phyloP scores from a whole-genome alignment of 768 basidiomycete species.

The Pleurotus pulmonarius region DNA sequence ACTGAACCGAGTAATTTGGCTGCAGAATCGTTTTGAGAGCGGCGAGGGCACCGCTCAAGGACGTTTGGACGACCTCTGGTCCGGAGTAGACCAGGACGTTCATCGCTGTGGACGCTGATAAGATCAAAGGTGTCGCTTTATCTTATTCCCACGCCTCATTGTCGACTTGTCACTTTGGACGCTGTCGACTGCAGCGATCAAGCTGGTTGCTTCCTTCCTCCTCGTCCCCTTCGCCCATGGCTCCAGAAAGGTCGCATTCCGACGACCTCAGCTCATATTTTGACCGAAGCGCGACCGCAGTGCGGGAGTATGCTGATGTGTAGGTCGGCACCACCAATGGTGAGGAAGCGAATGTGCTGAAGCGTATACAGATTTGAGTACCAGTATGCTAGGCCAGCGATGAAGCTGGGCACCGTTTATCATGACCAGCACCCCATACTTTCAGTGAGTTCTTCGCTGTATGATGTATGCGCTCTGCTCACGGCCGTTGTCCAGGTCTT shows the following conservation, averaged over 20 bases:
- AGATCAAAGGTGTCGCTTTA: background rate
- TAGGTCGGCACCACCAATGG: conserved; percentile 10
- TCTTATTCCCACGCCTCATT: too few relatives aligned
- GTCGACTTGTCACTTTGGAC: too few relatives aligned
- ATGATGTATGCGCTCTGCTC: background rate
- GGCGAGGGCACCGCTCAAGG: conserved; percentile 37
- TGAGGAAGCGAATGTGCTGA: background rate
- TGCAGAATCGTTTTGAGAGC: conserved; percentile 54
- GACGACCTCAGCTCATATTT: conserved; percentile 29
- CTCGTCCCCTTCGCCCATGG: too few relatives aligned
- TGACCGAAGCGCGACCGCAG: conserved; percentile 30
- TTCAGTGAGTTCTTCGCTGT: conserved; percentile 22
- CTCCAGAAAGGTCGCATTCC: background rate
- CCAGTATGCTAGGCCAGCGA: conserved; percentile 38
- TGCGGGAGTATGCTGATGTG: conserved; percentile 32
- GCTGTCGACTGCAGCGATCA: too few relatives aligned
- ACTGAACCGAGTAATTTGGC: conserved; percentile 77
- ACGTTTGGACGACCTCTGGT: conserved; percentile 49
- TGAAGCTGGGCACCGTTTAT: conserved; percentile 25
- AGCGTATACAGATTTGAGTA: conserved; percentile 35
- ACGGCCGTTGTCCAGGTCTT: conserved; percentile 29
- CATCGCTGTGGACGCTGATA: conserved; percentile 34
- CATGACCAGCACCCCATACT: conserved; percentile 29
- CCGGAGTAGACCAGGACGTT: conserved; percentile 76
- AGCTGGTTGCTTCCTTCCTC: too few relatives aligned